Evolutionary conservation across 352 stramenopile species (phyloP), one percentile per base, ranked within the genome.

Genomic region (Phytophthora brassicae): DNA sequence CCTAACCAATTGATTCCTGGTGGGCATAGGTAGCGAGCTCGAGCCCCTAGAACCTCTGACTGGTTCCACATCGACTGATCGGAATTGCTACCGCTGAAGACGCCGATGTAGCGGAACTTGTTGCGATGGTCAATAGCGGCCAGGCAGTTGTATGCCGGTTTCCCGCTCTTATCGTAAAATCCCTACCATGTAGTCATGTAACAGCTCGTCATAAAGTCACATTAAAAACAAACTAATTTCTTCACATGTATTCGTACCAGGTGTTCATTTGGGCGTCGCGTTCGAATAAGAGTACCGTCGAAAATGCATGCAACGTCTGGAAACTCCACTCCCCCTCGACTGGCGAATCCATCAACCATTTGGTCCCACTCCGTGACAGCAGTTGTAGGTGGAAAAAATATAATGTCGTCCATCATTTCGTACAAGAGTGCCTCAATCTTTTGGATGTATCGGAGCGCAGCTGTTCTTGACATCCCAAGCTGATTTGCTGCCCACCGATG

Each of bases 131-230:
- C 47, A 8, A 64, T 64, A 3, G 41, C 47, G 17, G 46, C 38
- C 28, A 58, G 19, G n/a, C 29, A 58, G 35, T 54, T 58, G 33
- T 64, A 58, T 4, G 56, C n/a, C 26, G 47, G 47, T 19, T 64
- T 64, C 9, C 56, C 56, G 28, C 56, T 64, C 26, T 64, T 64
- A 31, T 58, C 56, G 20, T 64, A 64, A 20, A 64, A 64, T 13
- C 56, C 56, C 46, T 52, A 19, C 13, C 4, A 6, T 26, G 31
- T 31, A 52, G 4, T 6, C 4, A n/a, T n/a, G 38, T 12, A 24
- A 24, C 3, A n/a, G n/a, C n/a, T n/a, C n/a, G n/a, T 24, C 38
- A 24, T 22, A 9, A 45, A 13, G 4, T 9, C 38, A 45, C 4
- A 2, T 12, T n/a, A 17, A 8, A 13, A 6, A 24, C 2, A 12